Base-by-base conservation (phyloP, 1,284 basidiomycete species). In the Ceratobasidium sp. region DNA sequence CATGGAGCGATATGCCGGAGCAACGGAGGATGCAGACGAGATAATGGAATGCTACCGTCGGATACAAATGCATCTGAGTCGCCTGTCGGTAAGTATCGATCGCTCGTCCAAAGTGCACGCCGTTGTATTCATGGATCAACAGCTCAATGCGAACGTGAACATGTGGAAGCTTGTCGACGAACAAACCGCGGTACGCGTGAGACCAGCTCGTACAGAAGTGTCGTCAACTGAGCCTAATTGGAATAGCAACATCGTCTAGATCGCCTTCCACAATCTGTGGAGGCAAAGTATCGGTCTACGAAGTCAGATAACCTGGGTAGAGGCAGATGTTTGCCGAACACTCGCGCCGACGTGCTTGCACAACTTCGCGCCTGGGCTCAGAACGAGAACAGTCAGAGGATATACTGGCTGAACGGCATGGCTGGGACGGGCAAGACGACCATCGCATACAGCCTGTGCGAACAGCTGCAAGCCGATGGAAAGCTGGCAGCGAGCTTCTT, bases 401-500 rank as follows among this genome's bases (percentile, higher is more conserved):
- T 82, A 26, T 82, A 78, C 71, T 82, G 82, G 82, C 78, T 83
- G n/a, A 72, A 81, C 77, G 82, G 82, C 82, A 83, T 64, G 46
- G 46, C 46, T 18, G 46, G 46, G 9, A 49, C 46, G 3, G 46
- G 46, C 46, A 49, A 49, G 46, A 77, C 82, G 12, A 81, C 81
- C 13, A 82, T 83, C 42, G 80, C 82, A 28, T 42, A 80, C 66
- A 82, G 83, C 2, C 63, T 83, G 6, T 81, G 81, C 26, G 70
- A 79, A 6, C 42, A 75, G 3, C 77, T 70, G 39, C 28, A 67
- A 10, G 51, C 20, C 12, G 20, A 60, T 20, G 60, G 77, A 6
- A 44, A 28, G 10, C 83, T 84, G 7, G 84, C 82, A 3, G 84
- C 84, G 2, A 83, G 81, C 5, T 63, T 58, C 20, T 86, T 85